These are phyloP conservation scores for Lactarius deliciosus DNA, from an alignment of 768 basidiomycete species.

Conservation along the genomic window DNA sequence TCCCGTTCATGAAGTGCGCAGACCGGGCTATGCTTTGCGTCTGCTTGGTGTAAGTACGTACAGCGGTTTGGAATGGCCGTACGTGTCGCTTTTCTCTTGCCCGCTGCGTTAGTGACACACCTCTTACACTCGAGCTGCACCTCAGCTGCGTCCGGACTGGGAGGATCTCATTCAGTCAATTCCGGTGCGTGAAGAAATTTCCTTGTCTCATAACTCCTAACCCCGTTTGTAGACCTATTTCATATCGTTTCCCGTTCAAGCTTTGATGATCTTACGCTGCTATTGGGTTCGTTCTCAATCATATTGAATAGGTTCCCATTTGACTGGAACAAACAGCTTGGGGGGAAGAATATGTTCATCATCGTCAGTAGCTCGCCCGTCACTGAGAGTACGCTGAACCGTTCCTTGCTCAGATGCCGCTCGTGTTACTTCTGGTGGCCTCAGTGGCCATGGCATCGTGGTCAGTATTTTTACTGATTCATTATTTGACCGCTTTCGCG, in stretches of 20 bases:
- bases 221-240: not conserved
- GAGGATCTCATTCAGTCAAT: not conserved
- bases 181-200: conserved; percentile 3
- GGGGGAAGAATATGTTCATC: conserved; percentile 10
- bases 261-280: conserved; percentile 20
- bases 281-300: conserved; percentile 13
- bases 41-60: conserved; percentile 12
- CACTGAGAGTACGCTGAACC: not conserved
- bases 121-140: not conserved
- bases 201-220: not conserved
- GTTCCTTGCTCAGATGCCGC: conserved; percentile 2
- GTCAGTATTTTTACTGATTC: not conserved
- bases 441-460: not conserved
- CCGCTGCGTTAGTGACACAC: not conserved
- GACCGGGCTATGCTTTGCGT: conserved; percentile 9
- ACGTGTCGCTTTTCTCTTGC: not conserved
- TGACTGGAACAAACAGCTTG: conserved; percentile 8
- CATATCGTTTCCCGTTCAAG: conserved; percentile 16
- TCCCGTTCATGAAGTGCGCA: conserved; percentile 3
- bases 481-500: not conserved
- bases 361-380: conserved; percentile 5
- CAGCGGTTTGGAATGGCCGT: not conserved
- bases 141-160: conserved; percentile 4
- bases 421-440: conserved; percentile 11
- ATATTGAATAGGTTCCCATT: not conserved